Evolutionary conservation across 2,329 filamentous ascomycete species (phyloP), one percentile per base, ranked within the genome.

Genomic region (Ophioceras dolichostomum): DNA sequence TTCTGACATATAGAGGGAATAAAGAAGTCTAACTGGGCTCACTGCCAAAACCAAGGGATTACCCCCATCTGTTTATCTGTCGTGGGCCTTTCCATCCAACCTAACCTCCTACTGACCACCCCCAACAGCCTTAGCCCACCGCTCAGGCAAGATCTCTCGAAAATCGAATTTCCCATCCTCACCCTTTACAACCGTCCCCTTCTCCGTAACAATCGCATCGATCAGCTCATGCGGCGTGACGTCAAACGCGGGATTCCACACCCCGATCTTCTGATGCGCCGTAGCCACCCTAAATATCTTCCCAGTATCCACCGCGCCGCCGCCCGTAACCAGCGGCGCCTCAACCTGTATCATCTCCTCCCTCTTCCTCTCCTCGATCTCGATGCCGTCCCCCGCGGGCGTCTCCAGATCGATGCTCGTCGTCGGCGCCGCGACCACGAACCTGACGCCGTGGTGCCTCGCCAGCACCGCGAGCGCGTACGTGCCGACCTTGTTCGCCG

Each of bases 201-300:
- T 77, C 61, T 98, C 91, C 0, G 91, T 98, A 45, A 96, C 84
- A 40, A 98, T 82, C 2, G 83, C 87, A 58, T 98, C 91, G 45
- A 98, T 95, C 37, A 95, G 64, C 44, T 76, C 75, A 27, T 83
- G 76, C 0, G 91, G 89, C 9, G 91, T 98, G 24, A 98, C 84
- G 53, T 98, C 91, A 54, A 98, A 98, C 0, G 87, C 83, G 22
- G 91, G 91, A 56, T 98, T 98, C 88, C 91, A 98, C 8, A 96
- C 87, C 29, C 73, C 67, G 43, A 96, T 87, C 2, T 76, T 76
- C 52, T 77, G 73, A 45, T 79, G 71, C 0, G 89, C 89, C 36
- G 85, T 89, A 30, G 83, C 85, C 22, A 96, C 75, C 10, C 80
- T 76, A 39, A 79, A 80, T 14, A 77, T 76, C 36, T 66, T 65